Evolutionary conservation across 2,329 filamentous ascomycete species (phyloP).

Genomic region (Calonectria hawksworthii): DNA sequence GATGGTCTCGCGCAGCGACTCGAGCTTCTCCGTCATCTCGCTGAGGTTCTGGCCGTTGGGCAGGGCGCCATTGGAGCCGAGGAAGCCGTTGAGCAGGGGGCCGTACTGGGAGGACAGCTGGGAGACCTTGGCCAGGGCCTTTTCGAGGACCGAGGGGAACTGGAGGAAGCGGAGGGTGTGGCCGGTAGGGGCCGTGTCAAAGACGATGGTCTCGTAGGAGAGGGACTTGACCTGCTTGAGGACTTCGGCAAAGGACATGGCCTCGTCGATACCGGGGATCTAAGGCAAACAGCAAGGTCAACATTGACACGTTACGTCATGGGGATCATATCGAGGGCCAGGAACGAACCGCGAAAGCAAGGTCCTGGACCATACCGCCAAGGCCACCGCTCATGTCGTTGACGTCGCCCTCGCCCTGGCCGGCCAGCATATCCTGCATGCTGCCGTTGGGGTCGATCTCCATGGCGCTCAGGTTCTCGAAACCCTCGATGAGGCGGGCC

Average conservation of each 20-base stretch:
- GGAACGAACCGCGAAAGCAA: conserved; percentile 87
- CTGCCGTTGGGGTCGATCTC: conserved; percentile 99
- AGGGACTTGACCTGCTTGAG: conserved; percentile 99
- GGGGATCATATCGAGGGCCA: neutral
- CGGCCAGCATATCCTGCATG: conserved; percentile 92
- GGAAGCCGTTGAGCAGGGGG: conserved; percentile 92
- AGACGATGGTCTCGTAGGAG: conserved; percentile 98
- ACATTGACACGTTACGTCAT: neutral
- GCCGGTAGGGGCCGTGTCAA: conserved; percentile 97
- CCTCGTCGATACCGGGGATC: conserved; percentile 99
- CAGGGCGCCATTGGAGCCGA: conserved; percentile 80
- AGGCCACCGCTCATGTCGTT: conserved; percentile 81
- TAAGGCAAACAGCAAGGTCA: conserved; percentile 53
- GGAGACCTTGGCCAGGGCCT: conserved; percentile 96
- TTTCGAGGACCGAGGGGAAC: conserved; percentile 97
- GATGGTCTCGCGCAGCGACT: conserved; percentile 92
- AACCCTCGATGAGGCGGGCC: conserved; percentile 91
- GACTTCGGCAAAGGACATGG: conserved; percentile 99
- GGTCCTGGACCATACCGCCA: conserved; percentile 98
- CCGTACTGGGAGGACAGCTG: conserved; percentile 96
- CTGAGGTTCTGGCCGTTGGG: conserved; percentile 94
- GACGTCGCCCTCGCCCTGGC: conserved; percentile 74
- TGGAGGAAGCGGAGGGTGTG: conserved; percentile 99
- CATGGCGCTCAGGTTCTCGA: conserved; percentile 96
- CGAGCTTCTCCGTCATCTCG: conserved; percentile 95